phyloP scores from a whole-genome alignment of 169 alveolate genomes.

The Hammondia hammondi region DNA sequence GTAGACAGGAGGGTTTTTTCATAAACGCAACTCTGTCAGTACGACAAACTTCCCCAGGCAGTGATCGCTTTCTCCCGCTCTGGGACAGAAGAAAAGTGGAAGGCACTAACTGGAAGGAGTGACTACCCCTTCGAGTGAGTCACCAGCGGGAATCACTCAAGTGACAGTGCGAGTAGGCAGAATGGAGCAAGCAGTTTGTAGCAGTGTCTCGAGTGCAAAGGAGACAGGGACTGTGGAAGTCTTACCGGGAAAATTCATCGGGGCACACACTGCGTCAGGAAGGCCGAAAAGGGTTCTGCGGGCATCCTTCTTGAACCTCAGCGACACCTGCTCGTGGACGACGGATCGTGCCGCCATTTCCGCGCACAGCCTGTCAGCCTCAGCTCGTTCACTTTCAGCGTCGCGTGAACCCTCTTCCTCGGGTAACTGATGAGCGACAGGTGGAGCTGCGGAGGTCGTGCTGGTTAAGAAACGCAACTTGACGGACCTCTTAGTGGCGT shows the following conservation, averaged over 20 bases:
- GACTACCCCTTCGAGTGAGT: too few species aligned
- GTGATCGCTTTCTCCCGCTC: too few species aligned
- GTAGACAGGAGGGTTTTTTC: too few species aligned
- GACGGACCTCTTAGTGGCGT: neutral
- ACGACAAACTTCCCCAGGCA: too few species aligned
- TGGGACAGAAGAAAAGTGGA: too few species aligned
- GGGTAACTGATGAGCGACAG: neutral
- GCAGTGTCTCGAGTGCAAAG: too few species aligned
- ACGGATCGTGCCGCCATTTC: neutral
- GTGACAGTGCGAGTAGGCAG: too few species aligned
- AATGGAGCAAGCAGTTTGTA: neutral
- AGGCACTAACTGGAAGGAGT: neutral
- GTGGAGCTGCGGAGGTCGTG: neutral
- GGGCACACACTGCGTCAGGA: slow-evolving; percentile 3
- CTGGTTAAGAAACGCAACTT: neutral
- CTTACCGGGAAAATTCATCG: neutral
- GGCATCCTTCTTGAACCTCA: neutral
- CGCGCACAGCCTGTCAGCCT: neutral
- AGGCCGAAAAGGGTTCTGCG: neutral
- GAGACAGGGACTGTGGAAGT: neutral
- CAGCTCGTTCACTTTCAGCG: neutral
- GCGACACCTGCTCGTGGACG: neutral
- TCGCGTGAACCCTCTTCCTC: neutral
- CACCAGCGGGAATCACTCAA: neutral
- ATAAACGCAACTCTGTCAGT: too few species aligned